These are phyloP conservation scores for Guyanaporus albipodus DNA, from an alignment of 768 basidiomycete species.

Conservation along the genomic window DNA sequence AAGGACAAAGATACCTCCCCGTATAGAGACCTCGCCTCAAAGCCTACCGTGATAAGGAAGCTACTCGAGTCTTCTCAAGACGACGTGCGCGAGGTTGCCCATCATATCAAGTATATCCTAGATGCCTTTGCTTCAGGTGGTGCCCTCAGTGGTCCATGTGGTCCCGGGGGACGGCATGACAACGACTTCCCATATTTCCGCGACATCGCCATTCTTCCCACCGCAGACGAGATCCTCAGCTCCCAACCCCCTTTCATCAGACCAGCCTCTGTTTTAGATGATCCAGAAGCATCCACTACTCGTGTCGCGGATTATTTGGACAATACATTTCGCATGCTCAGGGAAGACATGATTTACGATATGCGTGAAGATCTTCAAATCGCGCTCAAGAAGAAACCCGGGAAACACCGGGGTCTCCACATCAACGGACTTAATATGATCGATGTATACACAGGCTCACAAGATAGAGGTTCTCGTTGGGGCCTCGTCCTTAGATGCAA, in stretches of 20 bases:
- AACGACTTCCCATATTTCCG: conserved; percentile 64
- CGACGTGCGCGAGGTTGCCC: conserved; percentile 32
- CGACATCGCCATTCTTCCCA: conserved; percentile 58
- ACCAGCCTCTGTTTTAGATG: conserved; percentile 41
- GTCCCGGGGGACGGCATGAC: conserved; percentile 66
- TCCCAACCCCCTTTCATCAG: conserved; percentile 50
- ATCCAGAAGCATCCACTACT: conserved; percentile 35
- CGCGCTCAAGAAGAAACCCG: conserved; percentile 39
- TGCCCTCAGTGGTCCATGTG: conserved; percentile 13
- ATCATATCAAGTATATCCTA: conserved; percentile 42
- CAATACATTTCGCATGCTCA: conserved; percentile 60
- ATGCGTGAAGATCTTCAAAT: conserved; percentile 56
- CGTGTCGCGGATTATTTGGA: conserved; percentile 53
- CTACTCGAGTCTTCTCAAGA: conserved; percentile 25
- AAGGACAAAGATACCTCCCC: conserved; percentile 31
- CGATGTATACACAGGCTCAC: conserved; percentile 36
- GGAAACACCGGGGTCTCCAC: conserved; percentile 36
- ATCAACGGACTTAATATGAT: conserved; percentile 37
- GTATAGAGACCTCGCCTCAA: conserved; percentile 40
- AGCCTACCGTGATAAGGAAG: conserved; percentile 23
- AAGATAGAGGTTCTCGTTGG: conserved; percentile 35
- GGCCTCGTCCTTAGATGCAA: conserved; percentile 39
- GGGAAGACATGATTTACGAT: conserved; percentile 63
- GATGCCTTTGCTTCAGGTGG: conserved; percentile 26
- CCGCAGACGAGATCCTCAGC: conserved; percentile 54